These are phyloP conservation scores for Blepharisma japonicum DNA, from an alignment of 73 alveolate species.

Conservation along the genomic window DNA sequence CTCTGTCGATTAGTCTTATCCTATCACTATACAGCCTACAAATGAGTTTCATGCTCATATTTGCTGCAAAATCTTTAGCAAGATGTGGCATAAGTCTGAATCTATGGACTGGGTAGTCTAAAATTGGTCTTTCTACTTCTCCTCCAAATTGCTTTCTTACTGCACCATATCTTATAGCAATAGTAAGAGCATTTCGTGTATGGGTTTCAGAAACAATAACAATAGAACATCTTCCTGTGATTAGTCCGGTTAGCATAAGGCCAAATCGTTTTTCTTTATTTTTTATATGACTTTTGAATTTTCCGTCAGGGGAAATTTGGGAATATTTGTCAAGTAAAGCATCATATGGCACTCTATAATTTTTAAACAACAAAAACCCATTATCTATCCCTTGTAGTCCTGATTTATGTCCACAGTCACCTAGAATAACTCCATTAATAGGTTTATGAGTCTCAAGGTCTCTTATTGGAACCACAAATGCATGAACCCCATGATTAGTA, in stretches of 20 bases:
- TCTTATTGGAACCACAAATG: conserved; percentile 71
- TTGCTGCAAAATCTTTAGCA: conserved; percentile 29
- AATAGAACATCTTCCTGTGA: conserved; percentile 70
- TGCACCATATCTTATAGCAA: conserved; percentile 66
- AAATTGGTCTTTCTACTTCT: conserved; percentile 29
- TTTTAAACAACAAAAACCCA: conserved; percentile 68
- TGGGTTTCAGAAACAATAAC: conserved; percentile 40
- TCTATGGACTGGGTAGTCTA: conserved; percentile 38
- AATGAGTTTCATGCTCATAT: conserved; percentile 20
- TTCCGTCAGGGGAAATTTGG: conserved; percentile 59
- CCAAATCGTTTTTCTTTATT: conserved; percentile 77
- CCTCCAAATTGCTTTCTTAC: conserved; percentile 62
- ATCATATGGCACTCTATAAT: conserved; percentile 67
- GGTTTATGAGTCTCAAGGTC: conserved; percentile 62
- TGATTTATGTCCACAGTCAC: conserved; percentile 83
- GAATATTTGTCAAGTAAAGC: conserved; percentile 64
- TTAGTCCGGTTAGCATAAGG: conserved; percentile 51
- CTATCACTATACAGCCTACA: neutral
- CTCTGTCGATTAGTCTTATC: neutral
- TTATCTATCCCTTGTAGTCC: conserved; percentile 79
- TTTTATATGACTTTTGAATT: conserved; percentile 55
- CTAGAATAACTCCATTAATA: conserved; percentile 65
- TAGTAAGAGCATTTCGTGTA: conserved; percentile 40
- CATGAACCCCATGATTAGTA: conserved; percentile 72
- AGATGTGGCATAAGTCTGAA: conserved; percentile 29